Conservation (phyloP, 2,329 filamentous ascomycete species). For the Microdochium paspali region DNA sequence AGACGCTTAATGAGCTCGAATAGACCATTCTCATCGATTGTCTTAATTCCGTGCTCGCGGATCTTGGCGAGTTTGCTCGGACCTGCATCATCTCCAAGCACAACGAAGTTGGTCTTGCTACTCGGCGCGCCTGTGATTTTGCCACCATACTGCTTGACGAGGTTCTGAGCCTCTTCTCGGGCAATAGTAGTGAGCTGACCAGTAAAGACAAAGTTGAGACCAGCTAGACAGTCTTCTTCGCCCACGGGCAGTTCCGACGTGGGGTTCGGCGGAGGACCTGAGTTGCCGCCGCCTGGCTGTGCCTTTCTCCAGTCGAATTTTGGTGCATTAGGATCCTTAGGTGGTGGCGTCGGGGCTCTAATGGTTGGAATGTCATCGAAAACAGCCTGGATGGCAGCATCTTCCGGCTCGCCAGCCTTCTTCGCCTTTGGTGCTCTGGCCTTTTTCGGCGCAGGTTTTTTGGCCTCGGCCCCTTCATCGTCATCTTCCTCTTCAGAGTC, state of each 20-base stretch:
- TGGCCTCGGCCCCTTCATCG: constrained; percentile 33
- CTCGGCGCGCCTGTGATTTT: constrained; percentile 82
- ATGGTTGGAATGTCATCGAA: constrained; percentile 81
- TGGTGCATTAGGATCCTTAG: constrained; percentile 48
- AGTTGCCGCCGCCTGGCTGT: constrained; percentile 45
- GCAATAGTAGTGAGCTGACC: constrained; percentile 73
- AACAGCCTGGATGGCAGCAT: constrained; percentile 69
- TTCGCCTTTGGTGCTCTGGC: constrained; percentile 50
- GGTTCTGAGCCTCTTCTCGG: constrained; percentile 72
- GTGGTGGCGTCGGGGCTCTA: constrained; percentile 73
- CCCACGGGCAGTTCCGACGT: constrained; percentile 65
- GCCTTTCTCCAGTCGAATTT: constrained; percentile 77
- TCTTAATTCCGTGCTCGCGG: constrained; percentile 68
- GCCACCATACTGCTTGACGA: constrained; percentile 91
- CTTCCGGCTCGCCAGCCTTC: constrained; percentile 58
- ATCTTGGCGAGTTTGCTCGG: constrained; percentile 91
- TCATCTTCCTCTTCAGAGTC: constrained; percentile 46
- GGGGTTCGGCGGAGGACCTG: constrained; percentile 53
- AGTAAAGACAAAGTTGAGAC: constrained; percentile 91
- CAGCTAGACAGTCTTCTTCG: constrained; percentile 79
- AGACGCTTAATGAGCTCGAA: constrained; percentile 75
- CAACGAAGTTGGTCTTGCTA: constrained; percentile 87
- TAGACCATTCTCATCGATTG: constrained; percentile 87
- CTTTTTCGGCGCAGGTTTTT: constrained; percentile 49
- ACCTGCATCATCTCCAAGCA: constrained; percentile 83